Evolutionary conservation across 352 stramenopile species (phyloP), one percentile per base, ranked within the genome.

Genomic region (Phytopythium mirpurense): DNA sequence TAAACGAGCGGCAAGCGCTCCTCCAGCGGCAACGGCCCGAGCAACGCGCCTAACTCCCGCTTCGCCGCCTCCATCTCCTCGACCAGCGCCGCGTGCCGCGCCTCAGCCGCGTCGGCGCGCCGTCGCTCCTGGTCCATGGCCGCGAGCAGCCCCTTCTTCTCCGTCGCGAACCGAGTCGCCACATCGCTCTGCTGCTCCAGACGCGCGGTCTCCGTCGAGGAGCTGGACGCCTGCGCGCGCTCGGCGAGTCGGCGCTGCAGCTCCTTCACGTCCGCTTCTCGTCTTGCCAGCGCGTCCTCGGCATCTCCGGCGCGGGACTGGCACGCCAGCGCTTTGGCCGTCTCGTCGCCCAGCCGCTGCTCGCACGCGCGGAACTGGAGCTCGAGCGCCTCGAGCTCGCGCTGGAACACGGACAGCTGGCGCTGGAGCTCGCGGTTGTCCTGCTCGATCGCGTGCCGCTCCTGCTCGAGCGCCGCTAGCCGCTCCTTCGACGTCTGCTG

Each of bases 401-500:
- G 47, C 56, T 86, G 73, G 5, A 85, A 70, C 7, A 54, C 54
- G n/a, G 69, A 52, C 19, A 86, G 35, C 19, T 74, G 65, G 18
- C 63, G 57, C 4, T 74, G 73, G n/a, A 89, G 67, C 3, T 67
- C 62, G 5, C 70, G 70, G 40, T 84, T 84, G 26, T 86, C 68
- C 27, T 76, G 46, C 48, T 89, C 78, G n/a, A 83, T 68, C 8
- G 58, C 49, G 21, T 73, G 63, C 2, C 78, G 75, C 11, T 72
- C 72, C 41, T 80, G 75, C 51, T 89, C 75, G 19, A 89, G 51
- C 21, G 66, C 59, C 5, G 61, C 41, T n/a, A 88, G 24, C 2
- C 76, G 79, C 26, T 88, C 79, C 36, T 84, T 84, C 6, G 74
- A 71, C 12, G 65, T 70, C 36, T 86, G 70, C 29, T 74, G 71